Evolutionary conservation across 2,329 filamentous ascomycete species (phyloP), one percentile per base, ranked within the genome.

Genomic region (Hymenoscyphus occultus): DNA sequence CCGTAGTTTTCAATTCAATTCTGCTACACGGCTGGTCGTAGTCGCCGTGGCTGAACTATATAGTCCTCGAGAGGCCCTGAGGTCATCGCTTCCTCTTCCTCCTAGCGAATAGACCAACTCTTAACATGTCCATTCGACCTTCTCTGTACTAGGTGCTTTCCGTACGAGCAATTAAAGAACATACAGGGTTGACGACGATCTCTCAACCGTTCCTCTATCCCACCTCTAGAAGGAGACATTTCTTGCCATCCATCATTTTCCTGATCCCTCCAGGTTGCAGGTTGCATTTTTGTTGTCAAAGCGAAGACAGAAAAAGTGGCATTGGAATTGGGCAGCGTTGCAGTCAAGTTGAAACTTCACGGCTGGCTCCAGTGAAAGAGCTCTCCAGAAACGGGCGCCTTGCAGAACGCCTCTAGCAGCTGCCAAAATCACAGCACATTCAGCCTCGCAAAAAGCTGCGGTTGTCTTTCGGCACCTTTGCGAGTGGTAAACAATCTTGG

Each of bases 321-420:
- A n/a, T n/a, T n/a, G n/a, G n/a, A 31, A 40, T 14, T 10, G 45
- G 51, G 42, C 51, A 63, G 31, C 61, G 54, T 68, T 68, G 28
- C 61, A 65, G 65, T 66, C 39, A 59, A 59, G 39, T 65, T 60
- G 64, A 65, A 56, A 64, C 69, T 71, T 71, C 70, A 74, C 70
- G 67, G 71, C 71, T 71, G 71, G 71, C 65, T 72, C 71, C 70
- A 70, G 72, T 74, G 72, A n/a, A 72, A 71, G 42, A 60, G 40
- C 40, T 56, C 3, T 22, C 14, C 12, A 56, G 28, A 35, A 22
- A n/a, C 45, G 12, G n/a, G 51, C 51, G 51, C 13, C 51, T 56
- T 32, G 51, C 51, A 56, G 51, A 31, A 56, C 19, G 9, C 13
- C 14, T 13, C 51, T 6, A 19, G 19, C 51, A 22, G 2, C 51